phyloP scores from a whole-genome alignment of 1,284 basidiomycete species.

The Volvariella volvacea region DNA sequence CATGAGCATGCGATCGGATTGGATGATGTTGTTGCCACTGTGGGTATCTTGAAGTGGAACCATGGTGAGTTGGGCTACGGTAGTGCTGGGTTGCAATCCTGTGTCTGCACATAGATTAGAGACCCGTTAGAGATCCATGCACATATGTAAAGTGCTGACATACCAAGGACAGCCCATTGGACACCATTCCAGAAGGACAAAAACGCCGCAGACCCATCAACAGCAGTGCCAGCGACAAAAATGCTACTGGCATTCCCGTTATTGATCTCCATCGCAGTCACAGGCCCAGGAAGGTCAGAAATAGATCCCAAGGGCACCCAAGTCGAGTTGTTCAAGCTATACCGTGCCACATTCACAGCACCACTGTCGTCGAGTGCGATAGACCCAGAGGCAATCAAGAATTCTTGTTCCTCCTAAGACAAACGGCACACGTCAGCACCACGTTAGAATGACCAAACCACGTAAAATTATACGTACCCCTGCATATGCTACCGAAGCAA shows the following conservation, averaged over 20 bases:
- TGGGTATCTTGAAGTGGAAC: constrained; percentile 82
- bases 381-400: constrained; percentile 69
- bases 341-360: constrained; percentile 66
- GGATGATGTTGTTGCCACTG: constrained; percentile 61
- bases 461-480: constrained; percentile 47
- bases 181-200: constrained; percentile 78
- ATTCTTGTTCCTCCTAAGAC: constrained; percentile 50
- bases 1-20: constrained; percentile 86
- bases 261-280: constrained; percentile 85
- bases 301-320: constrained; percentile 73
- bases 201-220: constrained; percentile 60
- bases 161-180: constrained; percentile 65
- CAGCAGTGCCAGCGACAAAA: constrained; percentile 81
- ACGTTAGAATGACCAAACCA: constrained; percentile 5
- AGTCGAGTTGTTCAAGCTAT: constrained; percentile 58
- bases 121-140: no score
- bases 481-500: constrained; percentile 74
- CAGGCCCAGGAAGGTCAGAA: constrained; percentile 76
- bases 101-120: constrained; percentile 33
- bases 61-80: constrained; percentile 82
- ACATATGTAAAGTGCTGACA: constrained; percentile 13
- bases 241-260: constrained; percentile 76
- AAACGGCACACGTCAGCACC: background rate
- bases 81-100: constrained; percentile 44
- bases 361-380: constrained; percentile 57